phyloP scores from a whole-genome alignment of 2,329 filamentous ascomycete species.

The Xylaria sp. region DNA sequence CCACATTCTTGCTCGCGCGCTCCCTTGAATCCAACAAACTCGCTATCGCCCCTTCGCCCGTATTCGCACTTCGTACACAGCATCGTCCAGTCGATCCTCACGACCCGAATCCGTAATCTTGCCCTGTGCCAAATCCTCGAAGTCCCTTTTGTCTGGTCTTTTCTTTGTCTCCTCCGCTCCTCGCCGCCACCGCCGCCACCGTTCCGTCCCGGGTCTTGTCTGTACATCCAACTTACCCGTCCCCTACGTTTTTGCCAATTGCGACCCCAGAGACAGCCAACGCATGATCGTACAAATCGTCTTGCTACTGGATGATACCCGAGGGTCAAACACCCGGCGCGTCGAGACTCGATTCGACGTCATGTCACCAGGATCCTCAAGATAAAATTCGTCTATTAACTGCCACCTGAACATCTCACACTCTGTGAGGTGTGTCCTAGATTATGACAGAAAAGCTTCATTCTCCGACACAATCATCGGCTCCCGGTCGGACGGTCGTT shows the following conservation, averaged over 20 bases:
- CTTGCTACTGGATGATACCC: constrained; percentile 9
- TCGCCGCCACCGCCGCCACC: constrained; percentile 6
- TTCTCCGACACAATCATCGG: constrained; percentile 49
- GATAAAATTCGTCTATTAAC: constrained; percentile 37
- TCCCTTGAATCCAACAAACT: constrained; percentile 10
- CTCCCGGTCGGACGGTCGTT: constrained; percentile 46
- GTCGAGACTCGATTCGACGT: constrained; percentile 46
- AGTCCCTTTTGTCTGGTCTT: constrained; percentile 27
- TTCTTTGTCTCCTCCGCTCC: constrained; percentile 25
- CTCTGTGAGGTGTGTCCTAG: constrained; percentile 43
- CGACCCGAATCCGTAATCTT: constrained; percentile 13
- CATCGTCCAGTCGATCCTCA: constrained; percentile 16
- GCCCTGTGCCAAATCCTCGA: constrained; percentile 19
- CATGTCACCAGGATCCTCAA: constrained; percentile 53
- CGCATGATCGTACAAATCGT: constrained; percentile 16
- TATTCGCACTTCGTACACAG: constrained; percentile 15
- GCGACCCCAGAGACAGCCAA: constrained; percentile 12
- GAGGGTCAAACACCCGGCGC: constrained; percentile 27
- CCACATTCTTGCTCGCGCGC: constrained; percentile 25
- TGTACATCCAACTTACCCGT: constrained; percentile 6
- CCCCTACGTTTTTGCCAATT: constrained; percentile 7
- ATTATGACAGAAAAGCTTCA: constrained; percentile 59
- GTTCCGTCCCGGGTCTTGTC: constrained; percentile 14
- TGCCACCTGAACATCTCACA: constrained; percentile 27
- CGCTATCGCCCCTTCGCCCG: constrained; percentile 10